Percentiles rank a stretch among this genome's conserved stretches.
phyloP scores from a whole-genome alignment of 208 protist genomes.

The Endotrypanum monterogeii region DNA sequence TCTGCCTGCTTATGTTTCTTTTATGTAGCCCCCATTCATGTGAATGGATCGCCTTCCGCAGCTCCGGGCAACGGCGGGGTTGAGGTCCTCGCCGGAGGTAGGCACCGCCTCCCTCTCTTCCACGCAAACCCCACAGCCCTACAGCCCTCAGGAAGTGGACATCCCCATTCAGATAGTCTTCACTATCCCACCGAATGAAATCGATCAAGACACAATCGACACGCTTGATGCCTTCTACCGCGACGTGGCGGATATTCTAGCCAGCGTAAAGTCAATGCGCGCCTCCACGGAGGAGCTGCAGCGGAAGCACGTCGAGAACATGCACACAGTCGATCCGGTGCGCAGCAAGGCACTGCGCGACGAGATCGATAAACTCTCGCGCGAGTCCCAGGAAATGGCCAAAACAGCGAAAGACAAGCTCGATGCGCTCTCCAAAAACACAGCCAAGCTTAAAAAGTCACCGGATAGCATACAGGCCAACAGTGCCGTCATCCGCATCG shows the following conservation, averaged over 20 bases:
- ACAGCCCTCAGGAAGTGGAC: slow-evolving; percentile 9
- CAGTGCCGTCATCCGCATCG: slow-evolving; percentile 82
- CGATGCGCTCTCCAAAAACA: slow-evolving; percentile 59
- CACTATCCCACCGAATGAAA: slow-evolving; percentile 32
- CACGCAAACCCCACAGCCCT: slow-evolving; percentile 10
- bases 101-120: slow-evolving; percentile 8
- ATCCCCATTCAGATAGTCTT: slow-evolving; percentile 28
- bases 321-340: slow-evolving; percentile 64
- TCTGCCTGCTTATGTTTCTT: not conserved
- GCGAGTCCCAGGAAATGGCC: slow-evolving; percentile 43
- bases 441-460: slow-evolving; percentile 65
- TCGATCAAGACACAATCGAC: slow-evolving; percentile 64
- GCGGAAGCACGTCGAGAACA: slow-evolving; percentile 70
- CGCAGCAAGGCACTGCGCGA: slow-evolving; percentile 53
- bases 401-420: slow-evolving; percentile 51
- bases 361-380: slow-evolving; percentile 66
- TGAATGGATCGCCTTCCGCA: slow-evolving; percentile 31
- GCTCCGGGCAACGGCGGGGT: slow-evolving; percentile 19
- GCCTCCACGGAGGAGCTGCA: slow-evolving; percentile 50
- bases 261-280: slow-evolving; percentile 38
- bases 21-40: not conserved
- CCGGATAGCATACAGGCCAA: slow-evolving; percentile 59
- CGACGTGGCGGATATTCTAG: slow-evolving; percentile 36
- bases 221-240: slow-evolving; percentile 77
- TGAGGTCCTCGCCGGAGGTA: slow-evolving; percentile 1